phyloP scores from a whole-genome alignment of 2,329 filamentous ascomycete genomes.

The Cadophora malorum region DNA sequence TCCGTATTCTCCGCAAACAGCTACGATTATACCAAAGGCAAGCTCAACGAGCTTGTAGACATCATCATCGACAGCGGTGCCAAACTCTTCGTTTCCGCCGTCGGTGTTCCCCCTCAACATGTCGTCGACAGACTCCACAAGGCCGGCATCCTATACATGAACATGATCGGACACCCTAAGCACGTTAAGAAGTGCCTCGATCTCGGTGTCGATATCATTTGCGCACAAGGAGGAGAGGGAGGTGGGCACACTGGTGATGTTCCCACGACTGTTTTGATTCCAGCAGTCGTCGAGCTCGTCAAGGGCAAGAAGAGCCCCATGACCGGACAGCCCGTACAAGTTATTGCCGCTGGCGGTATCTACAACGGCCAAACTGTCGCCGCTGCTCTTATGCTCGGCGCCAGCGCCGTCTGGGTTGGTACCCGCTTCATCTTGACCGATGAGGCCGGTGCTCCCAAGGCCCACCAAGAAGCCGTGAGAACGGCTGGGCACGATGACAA shows the following conservation, averaged over 20 bases:
- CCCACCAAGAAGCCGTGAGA: constrained; percentile 93
- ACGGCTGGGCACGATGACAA: constrained; percentile 96
- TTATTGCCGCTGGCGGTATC: constrained; percentile 92
- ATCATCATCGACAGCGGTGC: constrained; percentile 93
- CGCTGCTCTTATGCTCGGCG: constrained; percentile 90
- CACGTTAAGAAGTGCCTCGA: constrained; percentile 97
- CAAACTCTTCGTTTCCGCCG: constrained; percentile 94
- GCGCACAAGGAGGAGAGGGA: constrained; percentile 96
- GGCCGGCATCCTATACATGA: constrained; percentile 93
- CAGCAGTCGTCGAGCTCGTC: constrained; percentile 83
- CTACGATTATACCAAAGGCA: constrained; percentile 99
- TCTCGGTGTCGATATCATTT: constrained; percentile 93
- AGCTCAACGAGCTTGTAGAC: constrained; percentile 87
- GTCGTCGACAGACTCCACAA: constrained; percentile 92
- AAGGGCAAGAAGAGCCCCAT: constrained; percentile 84
- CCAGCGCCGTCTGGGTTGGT: constrained; percentile 92
- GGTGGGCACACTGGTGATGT: constrained; percentile 96
- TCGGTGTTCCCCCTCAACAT: constrained; percentile 87
- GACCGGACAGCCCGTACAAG: constrained; percentile 86
- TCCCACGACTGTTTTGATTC: constrained; percentile 87
- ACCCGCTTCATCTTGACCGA: constrained; percentile 94
- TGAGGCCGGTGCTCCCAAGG: constrained; percentile 90
- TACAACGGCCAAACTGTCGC: constrained; percentile 92
- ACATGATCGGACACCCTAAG: constrained; percentile 99
- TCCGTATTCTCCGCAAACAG: constrained; percentile 53